Conservation (phyloP, 2,329 filamentous ascomycete species). For the Trichoderma sp. region DNA sequence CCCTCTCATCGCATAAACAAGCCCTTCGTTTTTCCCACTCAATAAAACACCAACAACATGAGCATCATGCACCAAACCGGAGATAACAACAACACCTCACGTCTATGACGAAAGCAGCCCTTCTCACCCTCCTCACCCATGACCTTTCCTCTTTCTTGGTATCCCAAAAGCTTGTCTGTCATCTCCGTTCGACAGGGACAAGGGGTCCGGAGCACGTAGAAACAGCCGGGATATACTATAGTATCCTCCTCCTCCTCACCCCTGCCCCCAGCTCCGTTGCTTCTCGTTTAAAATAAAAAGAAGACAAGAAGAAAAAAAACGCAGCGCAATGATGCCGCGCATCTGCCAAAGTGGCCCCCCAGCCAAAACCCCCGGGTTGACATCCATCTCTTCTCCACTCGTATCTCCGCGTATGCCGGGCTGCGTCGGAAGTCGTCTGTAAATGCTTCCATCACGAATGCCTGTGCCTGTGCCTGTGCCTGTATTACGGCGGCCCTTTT, state of each 20-base stretch:
- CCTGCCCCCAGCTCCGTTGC: not conserved
- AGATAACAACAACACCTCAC: not conserved
- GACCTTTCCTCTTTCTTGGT: not conserved
- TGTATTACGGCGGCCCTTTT: not conserved
- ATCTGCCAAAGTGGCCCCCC: not conserved
- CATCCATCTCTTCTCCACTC: not conserved
- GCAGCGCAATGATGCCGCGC: not conserved
- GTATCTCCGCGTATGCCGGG: not conserved
- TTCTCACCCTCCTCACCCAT: not conserved
- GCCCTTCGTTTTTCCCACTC: too few relatives aligned
- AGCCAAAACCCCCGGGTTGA: not conserved
- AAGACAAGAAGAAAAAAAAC: not conserved
- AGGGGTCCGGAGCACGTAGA: not conserved
- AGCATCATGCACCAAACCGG: not conserved
- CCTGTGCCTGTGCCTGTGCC: not conserved
- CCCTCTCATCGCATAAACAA: not conserved
- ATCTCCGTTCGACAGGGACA: not conserved
- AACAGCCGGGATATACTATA: not conserved
- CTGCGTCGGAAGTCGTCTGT: not conserved
- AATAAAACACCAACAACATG: not conserved
- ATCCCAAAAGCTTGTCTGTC: not conserved
- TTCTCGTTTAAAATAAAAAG: not conserved
- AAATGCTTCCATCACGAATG: not conserved
- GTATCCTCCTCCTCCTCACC: not conserved
- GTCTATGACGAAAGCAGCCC: not conserved